phyloP scores from a whole-genome alignment of 148 eudicot species.

The Amaranthus cruentus region DNA sequence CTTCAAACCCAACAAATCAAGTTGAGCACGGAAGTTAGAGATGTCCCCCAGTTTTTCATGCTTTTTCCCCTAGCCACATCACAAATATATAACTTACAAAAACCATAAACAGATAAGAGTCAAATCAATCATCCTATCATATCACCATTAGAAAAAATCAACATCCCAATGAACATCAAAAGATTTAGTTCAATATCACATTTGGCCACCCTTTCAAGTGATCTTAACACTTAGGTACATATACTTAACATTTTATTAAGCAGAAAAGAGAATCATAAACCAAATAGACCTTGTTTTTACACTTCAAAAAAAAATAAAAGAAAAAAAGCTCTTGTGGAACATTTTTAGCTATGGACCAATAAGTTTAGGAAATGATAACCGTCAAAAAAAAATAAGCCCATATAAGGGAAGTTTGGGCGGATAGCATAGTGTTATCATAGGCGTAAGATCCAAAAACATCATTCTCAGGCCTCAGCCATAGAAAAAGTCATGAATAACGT shows the following conservation, averaged over 20 bases:
- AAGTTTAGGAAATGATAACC: not conserved
- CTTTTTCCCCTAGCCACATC: conserved; percentile 49
- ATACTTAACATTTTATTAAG: not conserved
- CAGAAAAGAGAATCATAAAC: no score
- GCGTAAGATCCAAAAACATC: no score
- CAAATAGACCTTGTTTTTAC: not conserved
- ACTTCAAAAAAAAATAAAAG: no score
- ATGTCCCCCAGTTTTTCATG: conserved; percentile 62
- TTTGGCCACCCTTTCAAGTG: not conserved
- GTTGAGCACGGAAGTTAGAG: conserved; percentile 65
- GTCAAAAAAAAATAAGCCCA: not conserved
- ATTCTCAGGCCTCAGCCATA: no score
- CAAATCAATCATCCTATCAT: no score
- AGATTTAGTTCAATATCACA: not conserved
- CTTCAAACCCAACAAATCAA: conserved; percentile 74
- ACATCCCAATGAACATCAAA: not conserved
- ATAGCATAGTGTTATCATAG: not conserved
- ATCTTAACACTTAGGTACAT: not conserved
- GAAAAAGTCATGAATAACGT: no score
- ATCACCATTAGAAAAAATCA: not conserved
- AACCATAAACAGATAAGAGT: not conserved
- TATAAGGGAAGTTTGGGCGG: not conserved
- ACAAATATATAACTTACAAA: not conserved
- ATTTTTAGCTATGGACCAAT: no score
- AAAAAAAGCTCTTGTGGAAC: no score